Base-by-base conservation (phyloP, 1,284 basidiomycete species). In the Fomitopsis pinicola region DNA sequence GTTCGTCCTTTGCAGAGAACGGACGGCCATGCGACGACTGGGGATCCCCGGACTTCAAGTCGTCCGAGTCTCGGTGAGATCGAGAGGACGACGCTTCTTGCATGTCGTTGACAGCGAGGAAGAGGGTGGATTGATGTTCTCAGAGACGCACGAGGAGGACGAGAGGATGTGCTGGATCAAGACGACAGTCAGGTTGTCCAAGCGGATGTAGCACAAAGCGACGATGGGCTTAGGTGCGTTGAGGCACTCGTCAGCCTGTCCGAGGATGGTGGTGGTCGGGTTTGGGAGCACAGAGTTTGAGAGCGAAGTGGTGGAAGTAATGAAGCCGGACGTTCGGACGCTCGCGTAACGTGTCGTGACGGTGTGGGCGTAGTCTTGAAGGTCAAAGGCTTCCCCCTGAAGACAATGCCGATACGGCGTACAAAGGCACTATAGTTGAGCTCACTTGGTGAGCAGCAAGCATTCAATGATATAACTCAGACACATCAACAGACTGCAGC, bases 81-180 rank as follows among this genome's bases (percentile, higher is more conserved):
- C 80, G 78, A 64, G 83, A 81, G 22, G 83, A 78, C 60, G 80
- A 74, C 15, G 76, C 73, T 59, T 84, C 84, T 68, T 81, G 78
- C 70, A 78, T 77, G 66, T 80, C 81, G 64, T 77, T 74, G 48
- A 44, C 44, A 55, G 59, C 40, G 58, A 68, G 77, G 81, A 76
- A 14, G 77, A 73, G 54, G 36, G 52, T 9, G 8, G 35, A 83
- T 74, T 38, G 81, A 74, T 17, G 75, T 68, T 67, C 80, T 78
- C 52, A 54, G 70, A 82, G 82, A 63, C 73, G 75, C 66, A 87
- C 83, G 46, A 62, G 77, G 60, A 59, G 62, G 72, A 62, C 70
- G 65, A 64, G 69, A 73, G 68, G 72, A 68, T 44, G 78, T 77
- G 70, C 80, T 81, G 70, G 83, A 77, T 69, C 73, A 74, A 58